Evolutionary conservation across 2,329 filamentous ascomycete genomes (phyloP).

Genomic region (Phyllosticta capitalensis): DNA sequence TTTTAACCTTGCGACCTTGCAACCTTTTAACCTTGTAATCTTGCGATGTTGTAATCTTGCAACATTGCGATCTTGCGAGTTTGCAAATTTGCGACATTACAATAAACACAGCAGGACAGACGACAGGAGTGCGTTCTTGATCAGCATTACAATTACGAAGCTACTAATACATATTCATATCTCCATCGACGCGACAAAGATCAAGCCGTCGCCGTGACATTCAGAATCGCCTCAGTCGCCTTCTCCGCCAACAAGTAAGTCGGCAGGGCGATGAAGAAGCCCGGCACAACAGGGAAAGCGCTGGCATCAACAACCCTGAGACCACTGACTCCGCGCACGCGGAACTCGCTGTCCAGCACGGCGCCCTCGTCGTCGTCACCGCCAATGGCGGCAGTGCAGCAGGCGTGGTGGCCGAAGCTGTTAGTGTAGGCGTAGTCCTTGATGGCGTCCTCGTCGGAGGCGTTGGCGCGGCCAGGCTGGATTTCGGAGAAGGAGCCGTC

Average conservation of each 20-base stretch:
- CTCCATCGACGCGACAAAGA: no score
- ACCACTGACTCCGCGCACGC: slow-evolving; percentile 45
- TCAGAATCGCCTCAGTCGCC: slow-evolving; percentile 40
- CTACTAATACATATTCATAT: no score
- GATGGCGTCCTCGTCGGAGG: slow-evolving; percentile 35
- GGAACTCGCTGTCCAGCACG: slow-evolving; percentile 48
- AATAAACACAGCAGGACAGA: no score
- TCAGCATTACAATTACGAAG: no score
- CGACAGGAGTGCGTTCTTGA: no score
- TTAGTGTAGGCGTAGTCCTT: slow-evolving; percentile 21
- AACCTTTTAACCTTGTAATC: no score
- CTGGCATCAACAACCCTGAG: slow-evolving; percentile 54
- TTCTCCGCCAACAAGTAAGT: slow-evolving; percentile 52
- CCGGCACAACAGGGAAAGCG: slow-evolving; percentile 47
- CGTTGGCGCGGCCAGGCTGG: slow-evolving; percentile 32
- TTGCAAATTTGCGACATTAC: no score
- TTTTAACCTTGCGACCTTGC: no score
- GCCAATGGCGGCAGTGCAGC: slow-evolving; percentile 47
- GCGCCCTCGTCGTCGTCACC: slow-evolving; percentile 43
- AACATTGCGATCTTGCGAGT: no score
- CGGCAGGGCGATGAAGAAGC: slow-evolving; percentile 42
- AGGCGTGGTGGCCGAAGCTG: slow-evolving; percentile 44
- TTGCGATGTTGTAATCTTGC: no score
- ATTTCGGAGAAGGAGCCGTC: slow-evolving; percentile 31
- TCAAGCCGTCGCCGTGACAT: neutral